Evolutionary conservation across 1,284 basidiomycete species (phyloP).

Genomic region (Heterobasidion irregulare): DNA sequence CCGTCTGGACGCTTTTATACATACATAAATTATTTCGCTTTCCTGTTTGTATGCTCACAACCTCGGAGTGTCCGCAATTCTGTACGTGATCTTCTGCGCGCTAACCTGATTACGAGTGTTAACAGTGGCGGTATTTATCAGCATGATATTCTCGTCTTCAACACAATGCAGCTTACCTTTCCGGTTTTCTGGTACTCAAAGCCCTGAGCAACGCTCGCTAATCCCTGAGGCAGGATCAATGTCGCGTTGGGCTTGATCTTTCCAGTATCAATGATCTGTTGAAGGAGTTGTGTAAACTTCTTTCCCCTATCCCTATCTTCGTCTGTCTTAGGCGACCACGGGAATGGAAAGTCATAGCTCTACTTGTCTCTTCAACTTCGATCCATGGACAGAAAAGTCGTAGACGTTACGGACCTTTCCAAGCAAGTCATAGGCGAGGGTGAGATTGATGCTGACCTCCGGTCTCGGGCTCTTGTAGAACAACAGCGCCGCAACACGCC

Average conservation of each 20-base stretch:
- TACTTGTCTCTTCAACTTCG: not conserved
- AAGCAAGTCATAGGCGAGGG: slow-evolving; percentile 1
- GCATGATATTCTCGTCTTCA: no score
- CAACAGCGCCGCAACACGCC: slow-evolving; percentile 1
- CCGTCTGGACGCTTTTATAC: no score
- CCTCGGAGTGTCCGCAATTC: no score
- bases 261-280: not conserved
- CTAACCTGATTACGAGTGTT: no score
- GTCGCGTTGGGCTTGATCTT: not conserved
- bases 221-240: not conserved
- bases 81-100: no score
- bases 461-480: not conserved
- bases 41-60: no score
- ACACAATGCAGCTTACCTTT: slow-evolving; percentile 1
- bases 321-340: not conserved
- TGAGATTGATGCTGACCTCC: not conserved
- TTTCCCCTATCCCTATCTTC: not conserved
- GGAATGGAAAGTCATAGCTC: not conserved
- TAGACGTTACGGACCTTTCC: not conserved
- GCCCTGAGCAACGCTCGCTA: slow-evolving; percentile 1
- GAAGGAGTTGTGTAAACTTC: not conserved
- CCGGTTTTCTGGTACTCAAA: slow-evolving; percentile 5
- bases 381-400: not conserved
- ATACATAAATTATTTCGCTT: no score
- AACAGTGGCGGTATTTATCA: no score